phyloP scores from a whole-genome alignment of 2,329 filamentous ascomycete species.

The Clonostachys rhizophaga region DNA sequence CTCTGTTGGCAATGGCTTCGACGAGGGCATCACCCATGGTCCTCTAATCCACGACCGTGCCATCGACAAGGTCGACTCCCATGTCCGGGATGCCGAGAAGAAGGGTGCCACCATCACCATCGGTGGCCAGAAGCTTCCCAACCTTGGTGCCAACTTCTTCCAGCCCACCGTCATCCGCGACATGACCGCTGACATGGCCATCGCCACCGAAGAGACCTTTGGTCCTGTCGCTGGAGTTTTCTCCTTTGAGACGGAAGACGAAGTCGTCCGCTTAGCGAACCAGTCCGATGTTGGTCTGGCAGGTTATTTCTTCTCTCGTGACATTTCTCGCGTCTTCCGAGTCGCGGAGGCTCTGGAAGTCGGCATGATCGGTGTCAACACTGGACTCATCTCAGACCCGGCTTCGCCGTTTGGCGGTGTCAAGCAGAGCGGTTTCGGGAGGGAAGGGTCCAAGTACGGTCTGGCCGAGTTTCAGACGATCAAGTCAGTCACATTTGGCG shows the following conservation, averaged over 20 bases:
- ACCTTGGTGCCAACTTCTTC: slow-evolving; percentile 83
- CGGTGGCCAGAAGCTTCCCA: slow-evolving; percentile 69
- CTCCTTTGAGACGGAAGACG: slow-evolving; percentile 81
- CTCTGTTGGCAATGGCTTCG: slow-evolving; percentile 72
- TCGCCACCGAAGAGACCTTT: slow-evolving; percentile 89
- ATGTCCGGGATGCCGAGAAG: slow-evolving; percentile 72
- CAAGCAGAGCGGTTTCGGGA: slow-evolving; percentile 76
- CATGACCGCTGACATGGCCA: slow-evolving; percentile 80
- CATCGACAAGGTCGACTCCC: slow-evolving; percentile 70
- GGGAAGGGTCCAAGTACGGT: slow-evolving; percentile 74
- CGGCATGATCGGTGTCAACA: slow-evolving; percentile 85
- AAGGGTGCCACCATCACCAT: slow-evolving; percentile 73
- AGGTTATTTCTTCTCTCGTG: slow-evolving; percentile 83
- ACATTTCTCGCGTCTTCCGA: slow-evolving; percentile 54
- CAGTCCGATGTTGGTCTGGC: slow-evolving; percentile 79
- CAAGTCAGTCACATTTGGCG: slow-evolving; percentile 58
- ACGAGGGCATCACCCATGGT: slow-evolving; percentile 68
- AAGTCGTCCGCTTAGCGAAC: slow-evolving; percentile 84
- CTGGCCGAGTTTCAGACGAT: slow-evolving; percentile 72
- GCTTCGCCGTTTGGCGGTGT: slow-evolving; percentile 70
- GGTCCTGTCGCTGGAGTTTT: slow-evolving; percentile 90
- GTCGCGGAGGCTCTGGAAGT: slow-evolving; percentile 71
- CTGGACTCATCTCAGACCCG: slow-evolving; percentile 58
- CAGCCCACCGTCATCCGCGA: slow-evolving; percentile 84
- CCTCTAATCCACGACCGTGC: slow-evolving; percentile 84